Percentiles rank a stretch among this genome's conserved stretches.
phyloP scores from a whole-genome alignment of 495 filamentous ascomycete species.

The Sordaria brevicollis region DNA sequence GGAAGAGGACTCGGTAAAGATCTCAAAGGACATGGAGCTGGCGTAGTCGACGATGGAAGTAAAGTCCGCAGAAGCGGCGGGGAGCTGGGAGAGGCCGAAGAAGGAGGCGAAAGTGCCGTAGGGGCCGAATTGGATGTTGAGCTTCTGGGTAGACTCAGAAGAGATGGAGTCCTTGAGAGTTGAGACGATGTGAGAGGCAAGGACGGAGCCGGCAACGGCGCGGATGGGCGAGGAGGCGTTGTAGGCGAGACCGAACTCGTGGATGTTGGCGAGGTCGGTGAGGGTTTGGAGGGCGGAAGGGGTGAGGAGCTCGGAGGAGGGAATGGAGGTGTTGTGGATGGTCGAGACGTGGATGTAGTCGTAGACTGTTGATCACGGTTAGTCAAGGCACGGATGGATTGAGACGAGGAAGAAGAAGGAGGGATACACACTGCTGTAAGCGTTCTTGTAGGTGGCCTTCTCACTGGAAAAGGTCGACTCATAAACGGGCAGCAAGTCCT shows the following conservation, averaged over 20 bases:
- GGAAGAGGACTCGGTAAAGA: constrained; percentile 47
- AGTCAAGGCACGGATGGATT: not conserved
- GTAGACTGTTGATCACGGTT: constrained; percentile 46
- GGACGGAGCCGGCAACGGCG: constrained; percentile 45
- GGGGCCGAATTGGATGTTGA: constrained; percentile 59
- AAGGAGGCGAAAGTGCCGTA: constrained; percentile 65
- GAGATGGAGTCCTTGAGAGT: constrained; percentile 49
- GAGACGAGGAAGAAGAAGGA: not conserved
- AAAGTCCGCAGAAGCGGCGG: constrained; percentile 48
- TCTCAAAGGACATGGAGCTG: constrained; percentile 61
- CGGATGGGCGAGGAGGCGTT: constrained; percentile 33
- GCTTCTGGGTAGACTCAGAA: constrained; percentile 29
- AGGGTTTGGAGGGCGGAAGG: constrained; percentile 44
- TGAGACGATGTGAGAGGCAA: constrained; percentile 56
- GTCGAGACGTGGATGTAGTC: constrained; percentile 66
- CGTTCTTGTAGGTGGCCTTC: constrained; percentile 57
- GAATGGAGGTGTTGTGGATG: constrained; percentile 59
- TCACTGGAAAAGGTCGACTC: constrained; percentile 43
- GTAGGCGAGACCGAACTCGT: constrained; percentile 56
- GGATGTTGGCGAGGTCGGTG: constrained; percentile 53
- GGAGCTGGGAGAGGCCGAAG: constrained; percentile 57
- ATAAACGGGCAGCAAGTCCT: constrained; percentile 49
- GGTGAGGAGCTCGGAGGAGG: constrained; percentile 36
- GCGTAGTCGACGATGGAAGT: constrained; percentile 60
- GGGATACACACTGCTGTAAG: constrained; percentile 44